Conservation (phyloP, 306 rosid genomes). For the Pyrus bretschneideri region DNA sequence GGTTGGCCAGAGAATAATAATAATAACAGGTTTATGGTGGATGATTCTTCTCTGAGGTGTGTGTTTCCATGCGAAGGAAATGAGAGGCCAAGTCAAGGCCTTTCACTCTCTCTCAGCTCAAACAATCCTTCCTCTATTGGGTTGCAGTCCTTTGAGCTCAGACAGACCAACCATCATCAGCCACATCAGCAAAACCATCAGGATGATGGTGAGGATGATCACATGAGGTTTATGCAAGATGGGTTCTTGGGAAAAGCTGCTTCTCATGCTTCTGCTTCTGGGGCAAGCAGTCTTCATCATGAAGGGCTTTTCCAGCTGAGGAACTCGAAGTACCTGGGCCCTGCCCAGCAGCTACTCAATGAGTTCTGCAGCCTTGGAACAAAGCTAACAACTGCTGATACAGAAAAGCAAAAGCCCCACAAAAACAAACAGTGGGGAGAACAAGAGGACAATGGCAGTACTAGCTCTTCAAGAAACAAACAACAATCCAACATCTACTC, state of each 20-base stretch:
- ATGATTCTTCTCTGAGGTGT: conserved; percentile 69
- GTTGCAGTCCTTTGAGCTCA: conserved; percentile 66
- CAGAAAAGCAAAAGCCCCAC: conserved; percentile 32
- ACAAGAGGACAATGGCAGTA: conserved; percentile 22
- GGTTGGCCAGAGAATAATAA: conserved; percentile 38
- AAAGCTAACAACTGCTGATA: conserved; percentile 23
- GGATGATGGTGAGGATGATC: background rate
- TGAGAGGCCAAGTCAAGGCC: conserved; percentile 92
- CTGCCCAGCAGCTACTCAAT: conserved; percentile 67
- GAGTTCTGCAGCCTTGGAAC: conserved; percentile 81
- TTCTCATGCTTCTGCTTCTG: background rate
- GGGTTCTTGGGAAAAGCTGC: conserved; percentile 5
- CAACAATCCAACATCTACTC: conserved; percentile 33
- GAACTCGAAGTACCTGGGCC: conserved; percentile 56
- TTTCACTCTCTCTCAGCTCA: conserved; percentile 78
- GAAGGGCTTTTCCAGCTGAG: conserved; percentile 41
- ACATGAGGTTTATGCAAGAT: background rate
- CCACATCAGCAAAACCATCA: conserved; percentile 1
- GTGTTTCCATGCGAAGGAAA: conserved; percentile 74
- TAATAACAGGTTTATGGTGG: conserved; percentile 37
- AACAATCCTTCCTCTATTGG: conserved; percentile 58
- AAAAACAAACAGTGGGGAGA: conserved; percentile 50
- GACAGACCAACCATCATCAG: conserved; percentile 33
- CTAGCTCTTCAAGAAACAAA: conserved; percentile 43
- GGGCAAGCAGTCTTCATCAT: conserved; percentile 6